phyloP scores from a whole-genome alignment of 208 protist genomes.

The Acanthamoeba divionensis region DNA sequence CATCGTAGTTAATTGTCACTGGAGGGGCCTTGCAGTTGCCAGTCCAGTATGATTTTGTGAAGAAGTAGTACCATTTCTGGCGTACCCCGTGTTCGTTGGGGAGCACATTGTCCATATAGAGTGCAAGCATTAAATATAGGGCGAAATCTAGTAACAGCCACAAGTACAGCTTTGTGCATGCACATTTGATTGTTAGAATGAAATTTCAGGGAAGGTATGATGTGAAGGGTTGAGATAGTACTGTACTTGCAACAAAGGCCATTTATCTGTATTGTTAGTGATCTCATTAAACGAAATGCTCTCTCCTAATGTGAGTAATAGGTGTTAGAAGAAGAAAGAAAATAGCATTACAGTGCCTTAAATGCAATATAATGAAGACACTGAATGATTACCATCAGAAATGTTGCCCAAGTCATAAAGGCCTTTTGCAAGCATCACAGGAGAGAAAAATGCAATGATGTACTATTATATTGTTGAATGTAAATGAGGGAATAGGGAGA shows the following conservation, averaged over 20 bases:
- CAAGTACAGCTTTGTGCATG: neutral
- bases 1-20: no score
- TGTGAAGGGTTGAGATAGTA: neutral
- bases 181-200: neutral
- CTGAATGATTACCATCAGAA: neutral
- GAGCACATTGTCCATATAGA: slow-evolving; percentile 51
- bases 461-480: neutral
- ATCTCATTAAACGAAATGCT: slow-evolving; percentile 17
- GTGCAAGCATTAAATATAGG: slow-evolving; percentile 1
- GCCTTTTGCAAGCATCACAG: slow-evolving; percentile 45
- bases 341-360: neutral
- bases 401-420: neutral
- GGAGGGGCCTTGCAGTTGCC: no score
- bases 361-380: neutral
- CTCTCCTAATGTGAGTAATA: no score
- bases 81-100: slow-evolving; percentile 41
- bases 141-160: slow-evolving; percentile 39
- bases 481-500: neutral
- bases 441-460: slow-evolving; percentile 41
- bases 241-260: neutral
- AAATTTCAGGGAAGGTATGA: neutral
- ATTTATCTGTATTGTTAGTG: slow-evolving; percentile 11
- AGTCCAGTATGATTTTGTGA: slow-evolving; percentile 55
- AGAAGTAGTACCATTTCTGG: slow-evolving; percentile 13
- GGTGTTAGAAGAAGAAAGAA: no score